Base-by-base conservation (phyloP, 2,329 filamentous ascomycete genomes). In the Talaromyces islandicus region DNA sequence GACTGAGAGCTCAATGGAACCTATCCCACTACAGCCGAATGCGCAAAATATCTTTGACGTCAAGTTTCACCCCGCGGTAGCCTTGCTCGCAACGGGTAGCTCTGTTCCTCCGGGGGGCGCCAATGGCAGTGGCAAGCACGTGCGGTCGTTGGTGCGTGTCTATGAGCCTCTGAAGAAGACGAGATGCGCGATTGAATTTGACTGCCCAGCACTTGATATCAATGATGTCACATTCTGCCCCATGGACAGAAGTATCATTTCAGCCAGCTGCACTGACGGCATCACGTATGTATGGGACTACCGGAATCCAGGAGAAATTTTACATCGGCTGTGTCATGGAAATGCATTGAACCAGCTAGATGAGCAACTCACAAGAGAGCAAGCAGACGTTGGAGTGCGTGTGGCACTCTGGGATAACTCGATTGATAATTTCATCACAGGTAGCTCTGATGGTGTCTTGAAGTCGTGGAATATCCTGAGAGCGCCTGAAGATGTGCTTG, bases 251-350 rank as follows among this genome's bases (percentile, higher is more conserved):
- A 77, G 79, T 41, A 75, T 85, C 58, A 72, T 87, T 12, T 81
- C 83, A 7, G 83, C 82, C 12, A 83, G 84, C 11, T 86, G 84
- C 63, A 87, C 85, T 0, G 78, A 86, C 68, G 83, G 84, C 2
- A 75, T 75, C 30, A 81, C 82, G 0, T 87, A 86, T 68, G 74
- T 87, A 5, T 88, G 84, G 84, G 85, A 88, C 67, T 69, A 75
- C 29, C 81, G 85, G 0, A 71, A 71, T 14, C 74, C 75, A 0
- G 71, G 78, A 38, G 62, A 68, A 17, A 73, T 80, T 10, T 67
- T 87, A 0, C 81, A 83, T 60, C 70, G 68, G 9, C 71, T 88
- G 2, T 63, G 65, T 1, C 85, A 88, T 64, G 82, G 79, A 0
- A 65, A 70, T 0, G 79, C 83, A 0, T 65, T 85, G 1, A 78